phyloP scores from a whole-genome alignment of 2,329 filamentous ascomycete species.

The Diaporthe ampelina region DNA sequence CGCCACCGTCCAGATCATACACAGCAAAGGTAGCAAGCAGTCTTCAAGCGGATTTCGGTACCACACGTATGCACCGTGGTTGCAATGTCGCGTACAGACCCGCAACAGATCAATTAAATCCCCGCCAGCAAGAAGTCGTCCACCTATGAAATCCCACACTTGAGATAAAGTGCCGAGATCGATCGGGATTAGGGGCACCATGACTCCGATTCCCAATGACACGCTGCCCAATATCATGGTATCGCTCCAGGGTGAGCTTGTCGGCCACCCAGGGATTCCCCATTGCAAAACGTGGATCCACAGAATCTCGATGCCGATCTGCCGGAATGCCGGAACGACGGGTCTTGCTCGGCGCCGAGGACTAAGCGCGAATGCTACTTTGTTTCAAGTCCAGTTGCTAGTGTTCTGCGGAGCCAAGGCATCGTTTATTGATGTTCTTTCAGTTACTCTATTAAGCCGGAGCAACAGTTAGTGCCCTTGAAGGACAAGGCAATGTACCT shows the following conservation, averaged over 20 bases:
- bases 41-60: conserved; percentile 11
- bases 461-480: too few species aligned
- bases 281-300: conserved; percentile 10
- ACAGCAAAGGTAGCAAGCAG: background rate
- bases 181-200: background rate
- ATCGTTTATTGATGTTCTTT: too few species aligned
- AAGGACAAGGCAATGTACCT: too few species aligned
- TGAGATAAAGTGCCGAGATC: conserved; percentile 12
- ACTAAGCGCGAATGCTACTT: conserved; percentile 13
- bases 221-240: background rate
- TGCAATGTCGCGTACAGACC: background rate
- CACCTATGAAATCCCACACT: conserved; percentile 9
- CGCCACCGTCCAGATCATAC: background rate
- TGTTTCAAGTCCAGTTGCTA: too few species aligned
- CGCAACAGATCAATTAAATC: background rate
- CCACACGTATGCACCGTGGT: background rate
- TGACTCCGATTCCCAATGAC: background rate
- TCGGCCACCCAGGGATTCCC: background rate
- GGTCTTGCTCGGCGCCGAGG: conserved; percentile 8
- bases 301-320: background rate
- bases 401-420: too few species aligned
- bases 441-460: too few species aligned
- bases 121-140: background rate
- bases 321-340: conserved; percentile 11
- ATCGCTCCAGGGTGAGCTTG: background rate